These are phyloP conservation scores for Rusavskia elegans DNA, from an alignment of 495 filamentous ascomycete species.

Conservation along the genomic window DNA sequence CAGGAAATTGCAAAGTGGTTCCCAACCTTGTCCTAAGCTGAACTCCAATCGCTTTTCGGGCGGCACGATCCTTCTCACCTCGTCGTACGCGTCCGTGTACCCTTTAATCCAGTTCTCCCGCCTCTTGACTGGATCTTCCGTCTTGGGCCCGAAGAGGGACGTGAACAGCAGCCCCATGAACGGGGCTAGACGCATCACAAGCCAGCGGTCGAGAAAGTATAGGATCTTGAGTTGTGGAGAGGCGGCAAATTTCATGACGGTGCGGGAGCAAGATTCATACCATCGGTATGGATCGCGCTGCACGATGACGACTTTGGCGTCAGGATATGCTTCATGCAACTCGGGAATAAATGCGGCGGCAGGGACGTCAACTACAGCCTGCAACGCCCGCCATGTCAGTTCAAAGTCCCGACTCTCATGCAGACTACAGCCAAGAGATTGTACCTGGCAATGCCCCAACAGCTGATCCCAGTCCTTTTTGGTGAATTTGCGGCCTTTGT, in stretches of 20 bases:
- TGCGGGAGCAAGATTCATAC: slow-evolving; percentile 27
- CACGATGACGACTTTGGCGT: slow-evolving; percentile 51
- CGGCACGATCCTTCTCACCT: slow-evolving; percentile 29
- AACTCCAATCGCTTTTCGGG: slow-evolving; percentile 43
- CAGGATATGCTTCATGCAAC: slow-evolving; percentile 51
- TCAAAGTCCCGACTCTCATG: too few relatives aligned
- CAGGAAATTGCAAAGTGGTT: slow-evolving; percentile 49
- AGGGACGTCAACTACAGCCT: slow-evolving; percentile 51
- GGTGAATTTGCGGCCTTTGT: slow-evolving; percentile 38
- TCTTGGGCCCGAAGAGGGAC: not conserved
- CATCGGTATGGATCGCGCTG: slow-evolving; percentile 44
- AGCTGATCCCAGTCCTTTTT: slow-evolving; percentile 53
- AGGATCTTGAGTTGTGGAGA: not conserved
- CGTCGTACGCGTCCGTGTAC: slow-evolving; percentile 10
- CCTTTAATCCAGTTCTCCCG: not conserved
- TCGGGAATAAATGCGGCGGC: slow-evolving; percentile 49
- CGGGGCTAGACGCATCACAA: not conserved
- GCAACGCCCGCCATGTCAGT: not conserved
- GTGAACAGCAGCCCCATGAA: not conserved
- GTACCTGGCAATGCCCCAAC: slow-evolving; percentile 43
- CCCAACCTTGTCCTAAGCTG: slow-evolving; percentile 50
- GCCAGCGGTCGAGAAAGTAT: not conserved
- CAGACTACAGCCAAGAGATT: too few relatives aligned
- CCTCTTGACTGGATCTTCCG: not conserved
- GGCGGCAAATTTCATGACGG: not conserved